Evolutionary conservation across 441 rosid genomes (phyloP), one percentile per base, ranked within the genome.

Genomic region (Pelargonium myrrhifolium): DNA sequence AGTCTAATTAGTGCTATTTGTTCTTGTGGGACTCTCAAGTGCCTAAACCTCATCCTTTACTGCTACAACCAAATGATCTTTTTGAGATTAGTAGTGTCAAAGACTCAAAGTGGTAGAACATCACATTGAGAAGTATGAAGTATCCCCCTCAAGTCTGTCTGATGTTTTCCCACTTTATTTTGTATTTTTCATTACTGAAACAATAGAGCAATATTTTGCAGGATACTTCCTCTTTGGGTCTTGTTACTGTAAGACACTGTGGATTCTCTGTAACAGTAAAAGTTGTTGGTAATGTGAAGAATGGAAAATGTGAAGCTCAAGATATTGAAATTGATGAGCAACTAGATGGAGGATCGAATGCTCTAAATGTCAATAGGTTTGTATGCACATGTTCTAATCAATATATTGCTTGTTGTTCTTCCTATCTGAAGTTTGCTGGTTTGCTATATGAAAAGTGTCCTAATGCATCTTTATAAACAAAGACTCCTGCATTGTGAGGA

Each of bases 181-280:
- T 28, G 35, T 10, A 40, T n/a, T n/a, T n/a, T n/a, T n/a, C n/a
- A n/a, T n/a, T 7, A 43, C 56, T 49, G 56, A 49, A 47, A 49
- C 56, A 14, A 14, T 49, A 49, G 20, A 14, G 18, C 3, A 55
- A 55, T 55, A 28, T 73, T 68, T 69, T 74, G 70, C 72, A 88
- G 95, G 95, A 88, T 73, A 85, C 85, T 53, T 80, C 92, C 68
- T 85, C 95, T 58, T 73, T 88, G 76, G 89, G 89, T 18, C 87
- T 83, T 69, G 89, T 85, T 71, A 87, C 87, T 37, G 79, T 88
- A 55, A 82, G 89, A 73, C 86, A 86, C 69, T 86, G 88, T 78
- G 89, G 95, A 66, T 82, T 68, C 66, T 84, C 79, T 22, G 92
- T 87, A 58, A 69, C 83, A 74, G 88, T 84, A 65, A 88, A 85